These are phyloP conservation scores for Murraya paniculata DNA, from an alignment of 345 rosid species.

Conservation along the genomic window DNA sequence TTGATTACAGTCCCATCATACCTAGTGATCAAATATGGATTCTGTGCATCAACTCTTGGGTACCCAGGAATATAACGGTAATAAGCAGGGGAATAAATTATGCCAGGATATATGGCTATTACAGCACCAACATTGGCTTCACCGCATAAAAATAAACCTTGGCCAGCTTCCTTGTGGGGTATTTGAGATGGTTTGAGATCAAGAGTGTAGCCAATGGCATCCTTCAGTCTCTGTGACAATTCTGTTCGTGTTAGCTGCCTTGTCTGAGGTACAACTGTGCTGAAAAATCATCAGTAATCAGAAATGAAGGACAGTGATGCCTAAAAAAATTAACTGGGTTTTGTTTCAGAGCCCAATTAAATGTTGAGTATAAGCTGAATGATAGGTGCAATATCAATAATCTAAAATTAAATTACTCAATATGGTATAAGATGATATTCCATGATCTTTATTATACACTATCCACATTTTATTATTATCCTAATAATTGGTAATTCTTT, in stretches of 20 bases:
- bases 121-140: constrained; percentile 80
- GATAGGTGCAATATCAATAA: neutral
- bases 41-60: constrained; percentile 63
- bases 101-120: constrained; percentile 85
- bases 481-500: neutral
- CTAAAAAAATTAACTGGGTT: neutral
- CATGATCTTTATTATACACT: neutral
- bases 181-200: constrained; percentile 61
- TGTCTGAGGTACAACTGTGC: constrained; percentile 73
- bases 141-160: constrained; percentile 72
- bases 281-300: constrained; percentile 50
- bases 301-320: constrained; percentile 17
- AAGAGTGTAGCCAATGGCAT: constrained; percentile 60
- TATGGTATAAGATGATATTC: neutral
- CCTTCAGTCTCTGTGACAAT: constrained; percentile 61
- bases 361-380: neutral
- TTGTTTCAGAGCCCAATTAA: neutral
- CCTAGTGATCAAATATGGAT: constrained; percentile 75
- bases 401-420: neutral
- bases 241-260: constrained; percentile 50
- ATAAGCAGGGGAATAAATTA: constrained; percentile 65
- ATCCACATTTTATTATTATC: neutral
- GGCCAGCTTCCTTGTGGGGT: constrained; percentile 72
- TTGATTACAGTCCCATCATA: constrained; percentile 79
- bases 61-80: constrained; percentile 81